Evolutionary conservation across 2,329 filamentous ascomycete genomes (phyloP).

Genomic region (Sphaerulina vaccinii): DNA sequence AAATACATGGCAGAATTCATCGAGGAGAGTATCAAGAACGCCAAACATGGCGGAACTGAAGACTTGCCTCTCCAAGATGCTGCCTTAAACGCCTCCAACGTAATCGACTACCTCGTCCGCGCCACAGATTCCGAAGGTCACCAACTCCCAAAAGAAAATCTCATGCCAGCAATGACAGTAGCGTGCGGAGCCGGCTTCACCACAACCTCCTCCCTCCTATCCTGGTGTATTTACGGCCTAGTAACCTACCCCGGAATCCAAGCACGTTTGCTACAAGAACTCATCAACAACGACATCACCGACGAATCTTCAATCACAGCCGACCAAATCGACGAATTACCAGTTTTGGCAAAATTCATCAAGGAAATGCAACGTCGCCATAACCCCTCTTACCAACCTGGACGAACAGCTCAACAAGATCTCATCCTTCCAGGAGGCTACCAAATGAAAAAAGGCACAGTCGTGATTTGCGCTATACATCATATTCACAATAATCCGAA

Average conservation of each 20-base stretch:
- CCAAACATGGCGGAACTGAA: conserved; percentile 36
- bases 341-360: conserved; percentile 58
- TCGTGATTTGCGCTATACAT: conserved; percentile 52
- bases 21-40: conserved; percentile 41
- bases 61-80: conserved; percentile 41
- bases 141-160: conserved; percentile 49
- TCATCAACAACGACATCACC: conserved; percentile 45
- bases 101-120: conserved; percentile 52
- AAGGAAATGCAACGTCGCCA: conserved; percentile 62
- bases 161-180: conserved; percentile 50
- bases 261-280: conserved; percentile 57
- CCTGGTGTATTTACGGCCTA: conserved; percentile 58
- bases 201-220: conserved; percentile 58
- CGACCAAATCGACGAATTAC: conserved; percentile 44
- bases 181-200: conserved; percentile 60
- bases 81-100: conserved; percentile 35
- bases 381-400: conserved; percentile 62
- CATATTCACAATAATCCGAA: conserved; percentile 53
- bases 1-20: conserved; percentile 42
- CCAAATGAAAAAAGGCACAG: conserved; percentile 51
- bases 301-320: conserved; percentile 38
- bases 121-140: conserved; percentile 56
- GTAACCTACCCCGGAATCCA: conserved; percentile 57
- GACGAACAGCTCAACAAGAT: conserved; percentile 59
- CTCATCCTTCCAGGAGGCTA: conserved; percentile 61